Conservation (phyloP, 2,329 filamentous ascomycete genomes). For the Penicillium glabrum region DNA sequence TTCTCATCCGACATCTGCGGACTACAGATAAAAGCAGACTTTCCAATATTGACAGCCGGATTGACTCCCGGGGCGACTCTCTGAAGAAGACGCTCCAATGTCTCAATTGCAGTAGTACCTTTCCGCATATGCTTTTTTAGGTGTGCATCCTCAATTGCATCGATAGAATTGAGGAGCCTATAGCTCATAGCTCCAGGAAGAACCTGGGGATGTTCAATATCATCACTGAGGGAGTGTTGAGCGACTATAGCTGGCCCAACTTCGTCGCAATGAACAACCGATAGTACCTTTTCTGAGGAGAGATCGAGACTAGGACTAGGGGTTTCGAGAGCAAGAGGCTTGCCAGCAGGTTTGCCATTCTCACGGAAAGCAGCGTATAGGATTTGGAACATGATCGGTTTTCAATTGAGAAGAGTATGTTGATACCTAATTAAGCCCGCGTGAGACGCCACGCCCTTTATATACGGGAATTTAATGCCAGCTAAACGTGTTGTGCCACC, state of each 20-base stretch:
- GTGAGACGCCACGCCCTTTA: background rate
- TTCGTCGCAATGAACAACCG: background rate
- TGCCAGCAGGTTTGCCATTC: background rate
- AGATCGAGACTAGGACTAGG: background rate
- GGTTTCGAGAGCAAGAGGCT: background rate
- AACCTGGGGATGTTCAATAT: background rate
- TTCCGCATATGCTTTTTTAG: background rate
- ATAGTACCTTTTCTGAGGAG: background rate
- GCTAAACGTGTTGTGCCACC: background rate
- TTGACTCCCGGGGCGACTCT: background rate
- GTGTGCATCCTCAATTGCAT: background rate
- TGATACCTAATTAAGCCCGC: background rate
- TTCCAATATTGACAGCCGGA: background rate
- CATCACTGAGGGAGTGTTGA: background rate
- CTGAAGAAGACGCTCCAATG: background rate
- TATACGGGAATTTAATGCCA: background rate
- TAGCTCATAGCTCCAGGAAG: background rate
- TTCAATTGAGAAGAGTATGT: background rate
- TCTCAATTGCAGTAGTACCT: background rate
- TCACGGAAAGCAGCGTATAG: background rate
- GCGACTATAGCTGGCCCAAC: background rate
- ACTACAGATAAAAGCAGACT: background rate
- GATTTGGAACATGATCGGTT: background rate
- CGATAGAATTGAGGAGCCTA: background rate
- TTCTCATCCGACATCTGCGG: background rate